A percentile compares a stretch with the other conserved stretches of the same genome.
These are phyloP conservation scores for Aspergillus sp. DNA, from an alignment of 2,329 filamentous ascomycete species.

Conservation along the genomic window DNA sequence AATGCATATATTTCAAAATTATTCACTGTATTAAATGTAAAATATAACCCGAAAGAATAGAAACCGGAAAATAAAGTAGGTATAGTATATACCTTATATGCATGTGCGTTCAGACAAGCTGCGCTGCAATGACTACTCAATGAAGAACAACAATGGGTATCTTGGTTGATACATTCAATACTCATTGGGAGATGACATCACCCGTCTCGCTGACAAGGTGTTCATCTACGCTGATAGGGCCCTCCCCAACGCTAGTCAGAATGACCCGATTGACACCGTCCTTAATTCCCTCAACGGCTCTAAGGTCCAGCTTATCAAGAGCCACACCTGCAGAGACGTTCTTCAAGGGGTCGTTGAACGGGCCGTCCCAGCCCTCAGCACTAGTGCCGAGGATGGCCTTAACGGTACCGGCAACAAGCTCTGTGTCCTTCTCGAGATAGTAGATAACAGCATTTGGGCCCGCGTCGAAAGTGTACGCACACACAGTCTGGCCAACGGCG, in stretches of 20 bases:
- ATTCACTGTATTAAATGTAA: not conserved
- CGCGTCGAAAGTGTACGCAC: constrained; percentile 95
- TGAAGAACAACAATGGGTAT: not conserved
- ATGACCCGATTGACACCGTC: constrained; percentile 84
- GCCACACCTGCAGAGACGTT: constrained; percentile 46
- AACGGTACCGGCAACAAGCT: constrained; percentile 69
- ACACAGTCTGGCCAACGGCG: constrained; percentile 68
- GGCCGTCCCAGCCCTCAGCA: constrained; percentile 49
- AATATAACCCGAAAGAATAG: not conserved
- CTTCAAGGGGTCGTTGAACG: constrained; percentile 50
- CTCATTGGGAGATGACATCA: constrained; percentile 29
- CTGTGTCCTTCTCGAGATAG: constrained; percentile 74
- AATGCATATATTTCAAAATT: too few relatives aligned
- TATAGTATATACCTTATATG: not conserved
- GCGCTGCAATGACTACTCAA: not conserved
- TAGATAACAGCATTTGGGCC: constrained; percentile 97
- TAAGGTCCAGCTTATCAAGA: constrained; percentile 52
- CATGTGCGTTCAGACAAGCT: not conserved
- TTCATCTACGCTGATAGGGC: constrained; percentile 72
- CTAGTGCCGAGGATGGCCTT: constrained; percentile 64
- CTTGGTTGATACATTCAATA: not conserved
- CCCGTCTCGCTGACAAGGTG: constrained; percentile 66
- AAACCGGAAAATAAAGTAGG: not conserved
- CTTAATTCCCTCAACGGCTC: constrained; percentile 59
- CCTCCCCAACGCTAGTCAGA: constrained; percentile 83